These are phyloP conservation scores for Avicennia marina DNA, from an alignment of 257 asterid species.

Conservation along the genomic window DNA sequence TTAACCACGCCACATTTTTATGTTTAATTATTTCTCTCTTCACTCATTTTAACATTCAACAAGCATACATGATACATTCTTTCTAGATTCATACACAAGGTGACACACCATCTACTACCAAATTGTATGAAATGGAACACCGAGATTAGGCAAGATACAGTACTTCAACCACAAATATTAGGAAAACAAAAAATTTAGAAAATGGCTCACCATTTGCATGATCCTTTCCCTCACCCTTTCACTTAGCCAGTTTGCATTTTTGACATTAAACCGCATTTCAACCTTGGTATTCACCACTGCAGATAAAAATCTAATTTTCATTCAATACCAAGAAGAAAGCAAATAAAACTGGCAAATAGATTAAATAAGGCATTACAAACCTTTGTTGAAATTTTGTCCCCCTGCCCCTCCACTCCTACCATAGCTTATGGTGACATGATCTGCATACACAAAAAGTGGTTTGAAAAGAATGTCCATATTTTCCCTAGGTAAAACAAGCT, in stretches of 20 bases:
- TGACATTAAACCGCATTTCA: slow-evolving; percentile 93
- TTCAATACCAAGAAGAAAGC: not conserved
- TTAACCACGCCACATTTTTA: too few species aligned
- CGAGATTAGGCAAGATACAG: not conserved
- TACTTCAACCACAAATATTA: not conserved
- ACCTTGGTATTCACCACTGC: slow-evolving; percentile 69
- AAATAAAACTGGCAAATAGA: too few species aligned
- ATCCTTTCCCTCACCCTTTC: slow-evolving; percentile 81
- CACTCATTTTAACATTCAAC: too few species aligned
- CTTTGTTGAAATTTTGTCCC: slow-evolving; percentile 90
- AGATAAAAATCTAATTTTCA: not conserved
- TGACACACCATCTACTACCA: not conserved
- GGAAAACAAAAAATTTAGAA: slow-evolving; percentile 8
- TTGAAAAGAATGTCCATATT: not conserved
- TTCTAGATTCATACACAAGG: too few species aligned
- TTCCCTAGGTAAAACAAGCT: not conserved
- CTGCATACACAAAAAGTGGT: slow-evolving; percentile 32
- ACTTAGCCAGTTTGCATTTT: slow-evolving; percentile 68
- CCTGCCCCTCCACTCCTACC: slow-evolving; percentile 94
- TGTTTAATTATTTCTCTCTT: too few species aligned
- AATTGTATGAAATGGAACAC: not conserved
- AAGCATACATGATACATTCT: too few species aligned
- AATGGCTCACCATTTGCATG: slow-evolving; percentile 68
- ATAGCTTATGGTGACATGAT: slow-evolving; percentile 75
- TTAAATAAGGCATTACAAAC: slow-evolving; percentile 18